Evolutionary conservation across 2,329 filamentous ascomycete genomes (phyloP), one percentile per base, ranked within the genome.

Genomic region (Fusarium torulosum): DNA sequence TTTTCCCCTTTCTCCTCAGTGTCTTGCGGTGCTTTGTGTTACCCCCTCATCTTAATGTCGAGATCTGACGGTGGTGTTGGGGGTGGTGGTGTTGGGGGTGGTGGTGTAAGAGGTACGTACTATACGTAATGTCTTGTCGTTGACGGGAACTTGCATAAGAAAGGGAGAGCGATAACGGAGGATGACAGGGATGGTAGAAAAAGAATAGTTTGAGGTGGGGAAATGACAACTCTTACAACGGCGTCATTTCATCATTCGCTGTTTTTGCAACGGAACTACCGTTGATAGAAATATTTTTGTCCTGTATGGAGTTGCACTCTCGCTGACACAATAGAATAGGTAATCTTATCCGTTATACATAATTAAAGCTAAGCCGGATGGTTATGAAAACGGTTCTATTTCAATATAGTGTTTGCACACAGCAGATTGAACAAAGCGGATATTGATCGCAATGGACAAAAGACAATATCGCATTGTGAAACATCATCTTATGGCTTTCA

Each of bases 1-100:
- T 64, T 64, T 52, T 43, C 60, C 63, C 60, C 52, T 63, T 52
- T 43, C 60, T 64, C 60, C 58, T 63, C 60, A 35, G n/a, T 35
- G n/a, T 19, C 29, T 33, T 25, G 19, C 23, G 6, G n/a, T 37
- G 21, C 19, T 37, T 55, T 19, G 27, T 40, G 35, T 23, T 55
- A 55, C 52, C 52, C 41, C 52, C 44, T 55, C 35, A 55, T 51
- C 27, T 23, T 25, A 4, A 47, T 35, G 29, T 15, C 8, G 29
- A 33, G 35, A 37, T 37, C 35, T 37, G 35, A 33, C 15, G 35
- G 35, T 23, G 23, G 14, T 35, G 23, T 4, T 23, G 31, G 14
- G 17, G 31, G 6, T 7, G 14, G 15, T 35, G 23, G 23, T 13
- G 27, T 29, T 29, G 27, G 35, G 19, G 35, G 17, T 37, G 33